Conservation (phyloP, 2,329 filamentous ascomycete genomes). For the Acarospora socialis region DNA sequence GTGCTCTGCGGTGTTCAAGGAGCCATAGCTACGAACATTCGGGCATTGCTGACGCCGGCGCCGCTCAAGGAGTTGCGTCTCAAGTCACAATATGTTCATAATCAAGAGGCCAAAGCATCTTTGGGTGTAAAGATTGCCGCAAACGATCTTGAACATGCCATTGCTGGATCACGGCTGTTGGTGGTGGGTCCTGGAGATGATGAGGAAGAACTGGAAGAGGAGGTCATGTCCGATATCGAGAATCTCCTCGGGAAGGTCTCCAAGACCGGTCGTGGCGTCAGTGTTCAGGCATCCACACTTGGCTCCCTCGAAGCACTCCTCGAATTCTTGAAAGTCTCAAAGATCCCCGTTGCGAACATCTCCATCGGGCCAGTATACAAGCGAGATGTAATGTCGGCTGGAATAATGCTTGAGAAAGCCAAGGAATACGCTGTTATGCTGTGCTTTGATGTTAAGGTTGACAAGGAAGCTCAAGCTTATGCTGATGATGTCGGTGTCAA, state of each 20-base stretch:
- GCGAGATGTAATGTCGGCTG: conserved; percentile 87
- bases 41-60: conserved; percentile 83
- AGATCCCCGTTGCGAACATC: conserved; percentile 95
- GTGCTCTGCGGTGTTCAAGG: conserved; percentile 95
- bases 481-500: conserved; percentile 92
- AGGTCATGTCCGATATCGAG: conserved; percentile 89
- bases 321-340: conserved; percentile 88
- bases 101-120: conserved; percentile 97
- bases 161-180: conserved; percentile 86
- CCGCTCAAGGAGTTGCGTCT: conserved; percentile 87
- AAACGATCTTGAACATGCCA: conserved; percentile 87
- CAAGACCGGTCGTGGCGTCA: conserved; percentile 85
- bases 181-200: conserved; percentile 92
- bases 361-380: conserved; percentile 96
- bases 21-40: conserved; percentile 85
- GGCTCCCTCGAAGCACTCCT: conserved; percentile 91
- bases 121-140: conserved; percentile 98
- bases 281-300: conserved; percentile 90
- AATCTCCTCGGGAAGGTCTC: conserved; percentile 82
- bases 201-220: conserved; percentile 90
- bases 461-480: conserved; percentile 85
- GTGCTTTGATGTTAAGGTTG: conserved; percentile 98
- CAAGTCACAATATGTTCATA: conserved; percentile 94
- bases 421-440: conserved; percentile 98
- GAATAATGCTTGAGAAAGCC: conserved; percentile 90